Conservation (phyloP, 2,329 filamentous ascomycete species). For the Pleoardoris graminearum region DNA sequence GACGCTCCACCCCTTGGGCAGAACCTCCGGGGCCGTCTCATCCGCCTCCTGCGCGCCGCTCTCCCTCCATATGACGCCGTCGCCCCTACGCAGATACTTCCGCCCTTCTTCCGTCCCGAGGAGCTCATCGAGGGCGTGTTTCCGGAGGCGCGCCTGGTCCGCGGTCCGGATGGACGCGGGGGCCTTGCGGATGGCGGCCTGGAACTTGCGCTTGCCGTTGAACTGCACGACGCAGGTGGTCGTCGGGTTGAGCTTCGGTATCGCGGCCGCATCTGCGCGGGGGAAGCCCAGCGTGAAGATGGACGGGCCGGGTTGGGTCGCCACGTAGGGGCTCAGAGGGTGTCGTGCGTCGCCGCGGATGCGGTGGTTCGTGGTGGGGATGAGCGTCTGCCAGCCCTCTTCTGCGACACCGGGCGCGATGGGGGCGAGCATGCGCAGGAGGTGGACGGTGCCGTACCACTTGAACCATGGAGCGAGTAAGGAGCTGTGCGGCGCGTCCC, state of each 20-base stretch:
- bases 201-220: slow-evolving; percentile 76
- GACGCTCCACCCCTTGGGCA: slow-evolving; percentile 52
- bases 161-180: slow-evolving; percentile 39
- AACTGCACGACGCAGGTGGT: slow-evolving; percentile 71
- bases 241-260: slow-evolving; percentile 55
- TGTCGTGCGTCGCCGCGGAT: slow-evolving; percentile 6
- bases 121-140: slow-evolving; percentile 66
- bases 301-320: slow-evolving; percentile 16
- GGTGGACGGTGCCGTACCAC: slow-evolving; percentile 55
- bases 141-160: slow-evolving; percentile 49
- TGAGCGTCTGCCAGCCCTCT: slow-evolving; percentile 73
- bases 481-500: slow-evolving; percentile 35
- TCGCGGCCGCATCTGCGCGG: slow-evolving; percentile 51
- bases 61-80: slow-evolving; percentile 39
- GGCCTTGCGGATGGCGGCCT: slow-evolving; percentile 64
- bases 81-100: slow-evolving; percentile 52
- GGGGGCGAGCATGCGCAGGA: slow-evolving; percentile 76
- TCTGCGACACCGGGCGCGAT: slow-evolving; percentile 80
- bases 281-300: slow-evolving; percentile 63
- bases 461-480: slow-evolving; percentile 50
- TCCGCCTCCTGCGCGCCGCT: slow-evolving; percentile 13
- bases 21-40: slow-evolving; percentile 7
- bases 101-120: slow-evolving; percentile 64
- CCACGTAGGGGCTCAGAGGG: slow-evolving; percentile 10
- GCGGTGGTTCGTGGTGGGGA: slow-evolving; percentile 31